Evolutionary conservation across 352 stramenopile genomes (phyloP), one percentile per base, ranked within the genome.

Genomic region (Phytopythium vexans): DNA sequence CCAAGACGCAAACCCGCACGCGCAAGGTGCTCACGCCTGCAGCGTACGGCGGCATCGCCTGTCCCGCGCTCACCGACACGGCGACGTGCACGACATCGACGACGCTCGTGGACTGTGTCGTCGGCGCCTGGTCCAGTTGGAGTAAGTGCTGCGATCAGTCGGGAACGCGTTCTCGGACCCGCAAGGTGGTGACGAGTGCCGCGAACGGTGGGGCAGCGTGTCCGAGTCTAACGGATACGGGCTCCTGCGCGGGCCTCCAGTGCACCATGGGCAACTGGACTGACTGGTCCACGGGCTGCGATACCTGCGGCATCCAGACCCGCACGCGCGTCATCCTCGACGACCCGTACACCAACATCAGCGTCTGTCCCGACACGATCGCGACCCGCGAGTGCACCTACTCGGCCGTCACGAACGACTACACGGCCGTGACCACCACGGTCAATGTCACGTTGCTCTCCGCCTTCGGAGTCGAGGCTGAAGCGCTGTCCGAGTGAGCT

Each of bases 231-330:
- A 65, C 54, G 1, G 61, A 86, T 12, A 62, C 58, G 0, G 49
- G 51, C 2, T 73, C 60, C 4, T 91, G 81, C 37, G 31, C 41
- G 2, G 67, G 63, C 8, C 61, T 84, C 37, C 46, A 82, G 36
- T 92, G 81, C 43, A 67, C 57, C 1, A 68, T 92, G 36, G 64
- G 64, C 8, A 21, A 58, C 3, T 92, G 74, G 74, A 64, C 56
- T 3, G 51, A 27, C 27, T 91, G 77, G 77, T 84, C 72, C 5
- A 62, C 62, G 6, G 86, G 81, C 40, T 70, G 77, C 31, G 60
- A 74, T 15, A 57, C 62, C 46, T 77, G 59, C 9, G 71, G 71
- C 9, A 37, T 62, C 38, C 72, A 80, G 58, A 85, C 69, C 0
- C 57, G 64, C 0, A 69, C 63, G 11, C 77, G 77, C 6, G 54